Base-by-base conservation (phyloP, 441 rosid species). In the Biscutella auriculata region DNA sequence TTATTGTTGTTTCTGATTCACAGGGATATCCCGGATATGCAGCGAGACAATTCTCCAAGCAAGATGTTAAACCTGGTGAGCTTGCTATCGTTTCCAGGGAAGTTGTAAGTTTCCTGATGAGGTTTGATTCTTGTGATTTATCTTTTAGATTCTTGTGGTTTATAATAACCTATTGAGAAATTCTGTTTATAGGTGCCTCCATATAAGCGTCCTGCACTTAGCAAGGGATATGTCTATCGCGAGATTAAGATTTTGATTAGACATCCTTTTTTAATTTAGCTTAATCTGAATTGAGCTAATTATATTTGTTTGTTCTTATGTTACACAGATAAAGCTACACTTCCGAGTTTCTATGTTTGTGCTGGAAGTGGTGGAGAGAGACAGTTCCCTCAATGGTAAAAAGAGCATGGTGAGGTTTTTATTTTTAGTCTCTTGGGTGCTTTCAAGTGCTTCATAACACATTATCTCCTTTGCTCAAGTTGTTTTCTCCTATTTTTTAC, bases 131-230 rank as follows among this genome's bases (percentile, higher is more conserved):
- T 62, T 34, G 50, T 52, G 49, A 28, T 21, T 49, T 29, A 2
- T 65, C 15, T 21, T 36, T 1, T 59, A 21, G 27, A n/a, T n/a
- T n/a, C n/a, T n/a, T n/a, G n/a, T n/a, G n/a, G n/a, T n/a, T n/a
- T n/a, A n/a, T n/a, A n/a, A n/a, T n/a, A n/a, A n/a, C n/a, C n/a
- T 50, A 41, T 49, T 45, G 41, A 50, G n/a, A 0, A 8, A 1
- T 28, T 56, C 11, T 59, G 29, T 32, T 41, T 60, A 41, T 14
- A 71, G 96, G 92, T 88, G 28, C 87, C 95, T 50, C 97, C 97
- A 21, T 92, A 88, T 57, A 97, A 92, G 61, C 95, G 97, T 40
- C 98, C 97, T 51, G 95, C 98, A 15, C 88, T 92, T 40, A 88
- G 98, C 95, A 92, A 92, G 75, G 97, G 87, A 40, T 92, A 86